These are phyloP conservation scores for Cicer cuneatum DNA, from an alignment of 306 rosid genomes.

Conservation along the genomic window DNA sequence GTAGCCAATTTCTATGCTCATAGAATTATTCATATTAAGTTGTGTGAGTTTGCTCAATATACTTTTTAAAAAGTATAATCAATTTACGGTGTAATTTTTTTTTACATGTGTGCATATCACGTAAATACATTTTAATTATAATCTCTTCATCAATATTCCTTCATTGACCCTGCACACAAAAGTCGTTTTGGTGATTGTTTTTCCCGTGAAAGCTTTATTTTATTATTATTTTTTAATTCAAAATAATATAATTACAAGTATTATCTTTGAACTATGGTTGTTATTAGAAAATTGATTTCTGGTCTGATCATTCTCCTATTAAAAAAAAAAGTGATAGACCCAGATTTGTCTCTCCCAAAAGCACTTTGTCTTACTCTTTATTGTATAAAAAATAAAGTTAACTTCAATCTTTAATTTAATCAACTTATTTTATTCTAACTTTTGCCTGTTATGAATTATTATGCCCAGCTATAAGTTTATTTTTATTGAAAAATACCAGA, in stretches of 20 bases:
- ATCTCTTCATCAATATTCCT: conserved; percentile 17
- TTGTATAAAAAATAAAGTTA: neutral
- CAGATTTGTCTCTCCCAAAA: conserved; percentile 19
- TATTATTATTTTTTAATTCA: conserved; percentile 4
- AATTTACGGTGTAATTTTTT: too few relatives aligned
- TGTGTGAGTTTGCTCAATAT: too few relatives aligned
- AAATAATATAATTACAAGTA: neutral
- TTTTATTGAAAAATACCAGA: neutral
- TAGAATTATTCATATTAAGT: too few relatives aligned
- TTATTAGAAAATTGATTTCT: conserved; percentile 26
- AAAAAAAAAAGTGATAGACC: neutral
- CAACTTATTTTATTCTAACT: conserved; percentile 11
- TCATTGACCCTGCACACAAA: conserved; percentile 34
- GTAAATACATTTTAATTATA: neutral
- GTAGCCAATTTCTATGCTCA: too few relatives aligned
- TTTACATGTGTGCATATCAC: too few relatives aligned
- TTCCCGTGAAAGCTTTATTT: neutral
- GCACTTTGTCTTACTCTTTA: conserved; percentile 2
- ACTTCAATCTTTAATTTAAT: neutral
- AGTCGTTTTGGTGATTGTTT: conserved; percentile 33
- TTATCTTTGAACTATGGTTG: conserved; percentile 19
- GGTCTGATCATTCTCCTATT: too few relatives aligned
- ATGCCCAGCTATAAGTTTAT: conserved; percentile 17
- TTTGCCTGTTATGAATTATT: neutral
- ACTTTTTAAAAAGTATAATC: too few relatives aligned